Conservation (phyloP, 2,329 filamentous ascomycete species). For the Rhexocercosporidium sp. region DNA sequence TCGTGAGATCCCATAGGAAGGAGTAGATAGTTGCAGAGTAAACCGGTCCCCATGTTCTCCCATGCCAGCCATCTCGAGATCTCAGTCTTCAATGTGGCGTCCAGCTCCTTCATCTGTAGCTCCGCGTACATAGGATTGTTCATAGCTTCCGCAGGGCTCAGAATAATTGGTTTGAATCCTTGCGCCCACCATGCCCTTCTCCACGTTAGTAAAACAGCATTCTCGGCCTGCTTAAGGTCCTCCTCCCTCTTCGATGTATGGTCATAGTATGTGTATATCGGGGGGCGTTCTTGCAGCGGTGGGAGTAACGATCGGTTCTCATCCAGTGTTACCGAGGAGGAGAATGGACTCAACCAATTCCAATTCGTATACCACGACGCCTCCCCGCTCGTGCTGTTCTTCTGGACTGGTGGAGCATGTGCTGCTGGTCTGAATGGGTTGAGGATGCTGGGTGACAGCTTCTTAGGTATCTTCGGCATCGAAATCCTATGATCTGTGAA, state of each 20-base stretch:
- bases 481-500: constrained; percentile 56
- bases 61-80: constrained; percentile 89
- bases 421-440: constrained; percentile 73
- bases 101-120: constrained; percentile 66
- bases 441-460: constrained; percentile 49
- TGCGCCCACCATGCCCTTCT: constrained; percentile 94
- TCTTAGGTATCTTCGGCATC: constrained; percentile 53
- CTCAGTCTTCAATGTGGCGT: constrained; percentile 68
- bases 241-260: constrained; percentile 65
- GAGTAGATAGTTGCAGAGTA: constrained; percentile 79
- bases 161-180: constrained; percentile 84
- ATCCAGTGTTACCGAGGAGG: constrained; percentile 77
- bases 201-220: constrained; percentile 83
- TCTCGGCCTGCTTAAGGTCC: constrained; percentile 73
- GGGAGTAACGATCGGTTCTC: constrained; percentile 85
- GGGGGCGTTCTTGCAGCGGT: constrained; percentile 69
- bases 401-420: constrained; percentile 75
- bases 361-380: constrained; percentile 87
- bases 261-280: constrained; percentile 93
- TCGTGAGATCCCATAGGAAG: constrained; percentile 83
- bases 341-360: constrained; percentile 92
- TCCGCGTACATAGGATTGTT: constrained; percentile 79
- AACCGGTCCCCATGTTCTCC: constrained; percentile 85
- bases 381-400: constrained; percentile 78
- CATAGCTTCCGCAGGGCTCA: constrained; percentile 80